Conservation (phyloP, 495 filamentous ascomycete species). For the Elasticomyces elasticus region DNA sequence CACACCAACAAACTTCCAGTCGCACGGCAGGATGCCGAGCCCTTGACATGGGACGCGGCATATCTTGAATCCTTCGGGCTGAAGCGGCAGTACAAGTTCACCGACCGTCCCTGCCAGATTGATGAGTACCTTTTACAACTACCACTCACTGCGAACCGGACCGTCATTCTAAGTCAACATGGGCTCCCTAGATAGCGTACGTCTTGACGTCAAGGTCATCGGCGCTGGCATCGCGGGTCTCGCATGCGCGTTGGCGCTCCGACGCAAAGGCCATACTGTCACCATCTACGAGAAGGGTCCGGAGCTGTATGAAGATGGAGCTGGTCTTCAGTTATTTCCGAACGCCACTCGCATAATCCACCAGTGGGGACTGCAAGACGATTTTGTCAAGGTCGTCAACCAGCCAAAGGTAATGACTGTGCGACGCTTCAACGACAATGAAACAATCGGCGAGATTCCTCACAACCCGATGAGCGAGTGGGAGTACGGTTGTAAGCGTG, state of each 20-base stretch:
- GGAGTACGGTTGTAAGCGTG: too few species aligned
- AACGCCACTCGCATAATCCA: conserved; percentile 11
- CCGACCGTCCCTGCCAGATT: too few species aligned
- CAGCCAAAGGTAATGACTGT: conserved; percentile 12
- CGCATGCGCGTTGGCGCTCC: conserved; percentile 43
- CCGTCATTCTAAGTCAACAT: not conserved
- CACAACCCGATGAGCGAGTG: conserved; percentile 29
- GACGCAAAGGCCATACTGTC: conserved; percentile 45
- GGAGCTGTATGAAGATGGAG: conserved; percentile 13
- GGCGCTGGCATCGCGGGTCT: conserved; percentile 51
- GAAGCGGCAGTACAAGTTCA: too few species aligned
- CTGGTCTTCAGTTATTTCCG: conserved; percentile 10
- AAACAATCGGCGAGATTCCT: conserved; percentile 4
- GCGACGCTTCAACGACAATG: not conserved
- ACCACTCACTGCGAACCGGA: not conserved
- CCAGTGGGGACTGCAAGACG: conserved; percentile 24
- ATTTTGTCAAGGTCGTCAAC: conserved; percentile 41
- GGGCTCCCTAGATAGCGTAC: not conserved
- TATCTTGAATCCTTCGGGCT: too few species aligned
- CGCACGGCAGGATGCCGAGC: too few species aligned
- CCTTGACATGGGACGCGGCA: too few species aligned
- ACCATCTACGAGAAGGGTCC: conserved; percentile 18
- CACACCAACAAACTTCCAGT: too few species aligned
- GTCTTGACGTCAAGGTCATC: conserved; percentile 36
- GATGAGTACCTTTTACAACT: too few species aligned